Evolutionary conservation across 202 grass and related monocot species (phyloP), one percentile per base, ranked within the genome.

Genomic region (Schoenoplectus triqueter): DNA sequence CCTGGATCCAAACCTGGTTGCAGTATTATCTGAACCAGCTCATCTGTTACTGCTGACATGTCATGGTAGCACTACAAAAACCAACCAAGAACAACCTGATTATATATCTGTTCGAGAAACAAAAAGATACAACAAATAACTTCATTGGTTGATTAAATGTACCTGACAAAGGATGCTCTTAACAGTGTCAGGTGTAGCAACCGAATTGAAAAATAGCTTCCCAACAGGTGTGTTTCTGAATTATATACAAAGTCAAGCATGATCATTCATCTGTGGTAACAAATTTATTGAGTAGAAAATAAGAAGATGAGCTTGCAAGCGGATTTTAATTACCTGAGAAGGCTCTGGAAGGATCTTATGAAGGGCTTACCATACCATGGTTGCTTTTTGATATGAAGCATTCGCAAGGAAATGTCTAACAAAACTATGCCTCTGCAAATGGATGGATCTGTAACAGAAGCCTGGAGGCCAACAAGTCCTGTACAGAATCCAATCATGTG

Each of bases 341-440:
- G 86, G 78, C 65, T 98, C 82, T 98, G 95, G 80, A 98, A 98
- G 46, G 87, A 95, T 84, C 64, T 95, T 67, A 98, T 94, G 60
- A 98, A 98, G 88, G 95, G 95, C 85, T 73, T 93, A 64, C 85
- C 95, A 52, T 88, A 98, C 95, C 95, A 98, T n/a, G 92, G 95
- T 75, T 98, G 95, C 80, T 98, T 98, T 55, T 87, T 95, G 5
- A 93, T 95, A 84, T 95, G 95, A 85, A 98, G 95, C 95, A 98
- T 92, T 80, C 93, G 91, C 73, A 98, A 80, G 67, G 95, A 98
- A 89, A 98, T 95, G 80, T 98, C 90, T 68, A 98, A 84, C 66
- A 98, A 85, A 55, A 98, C 74, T 77, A 98, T 89, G 66, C 95
- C 95, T 69, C 87, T 91, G 65, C 95, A 95, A 18, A 84, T 91